Conservation (phyloP, 768 basidiomycete genomes). For the Kwoniella botswanensis region DNA sequence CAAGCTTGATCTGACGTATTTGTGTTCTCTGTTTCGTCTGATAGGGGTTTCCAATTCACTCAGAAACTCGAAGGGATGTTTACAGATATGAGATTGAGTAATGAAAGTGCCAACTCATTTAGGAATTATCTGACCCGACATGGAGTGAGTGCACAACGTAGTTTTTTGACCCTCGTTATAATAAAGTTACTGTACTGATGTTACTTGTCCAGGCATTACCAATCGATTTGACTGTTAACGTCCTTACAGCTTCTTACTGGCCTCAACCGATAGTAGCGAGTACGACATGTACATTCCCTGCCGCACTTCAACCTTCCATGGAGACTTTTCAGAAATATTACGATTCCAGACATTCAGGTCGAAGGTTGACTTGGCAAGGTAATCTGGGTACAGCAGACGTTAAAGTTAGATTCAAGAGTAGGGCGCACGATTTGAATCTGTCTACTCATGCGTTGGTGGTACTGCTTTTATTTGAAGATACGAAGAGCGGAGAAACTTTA, state of each 20-base stretch:
- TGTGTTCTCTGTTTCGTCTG: background rate
- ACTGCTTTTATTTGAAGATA: conserved; percentile 80
- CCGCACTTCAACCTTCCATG: conserved; percentile 68
- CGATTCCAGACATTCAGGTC: conserved; percentile 82
- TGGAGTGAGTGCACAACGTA: conserved; percentile 63
- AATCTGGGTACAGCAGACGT: conserved; percentile 90
- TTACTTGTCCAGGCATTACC: conserved; percentile 66
- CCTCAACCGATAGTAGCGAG: conserved; percentile 72
- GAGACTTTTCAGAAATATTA: conserved; percentile 89
- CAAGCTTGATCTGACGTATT: background rate
- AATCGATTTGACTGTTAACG: conserved; percentile 81
- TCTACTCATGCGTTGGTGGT: conserved; percentile 87
- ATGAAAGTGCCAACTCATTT: conserved; percentile 71
- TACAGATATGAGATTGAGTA: conserved; percentile 88
- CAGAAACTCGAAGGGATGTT: conserved; percentile 99
- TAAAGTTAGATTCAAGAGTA: conserved; percentile 74
- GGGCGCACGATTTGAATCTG: conserved; percentile 87
- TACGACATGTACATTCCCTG: conserved; percentile 68
- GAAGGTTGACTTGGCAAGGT: conserved; percentile 89
- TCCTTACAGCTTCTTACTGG: conserved; percentile 98
- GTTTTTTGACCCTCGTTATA: background rate
- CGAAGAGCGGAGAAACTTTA: conserved; percentile 71
- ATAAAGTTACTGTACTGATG: background rate
- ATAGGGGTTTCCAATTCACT: conserved; percentile 87
- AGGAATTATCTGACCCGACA: conserved; percentile 64